Percentiles rank a stretch among this genome's conserved stretches.
phyloP scores from a whole-genome alignment of 768 basidiomycete species.

The Coprinellus micaceus region DNA sequence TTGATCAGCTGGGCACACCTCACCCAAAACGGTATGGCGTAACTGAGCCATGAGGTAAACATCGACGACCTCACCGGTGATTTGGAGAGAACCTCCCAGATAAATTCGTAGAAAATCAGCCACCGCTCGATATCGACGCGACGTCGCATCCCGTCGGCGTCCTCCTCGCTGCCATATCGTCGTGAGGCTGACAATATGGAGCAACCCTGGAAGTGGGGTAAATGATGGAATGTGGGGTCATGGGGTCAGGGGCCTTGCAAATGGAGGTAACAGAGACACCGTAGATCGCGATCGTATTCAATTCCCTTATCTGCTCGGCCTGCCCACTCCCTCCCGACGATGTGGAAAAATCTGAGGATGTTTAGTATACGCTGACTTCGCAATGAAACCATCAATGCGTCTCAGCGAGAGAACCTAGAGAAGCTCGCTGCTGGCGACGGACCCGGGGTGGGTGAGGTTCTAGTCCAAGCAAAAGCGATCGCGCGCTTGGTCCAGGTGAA shows the following conservation, averaged over 20 bases:
- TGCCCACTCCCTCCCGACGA: background rate
- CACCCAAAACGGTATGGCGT: background rate
- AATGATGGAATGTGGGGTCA: background rate
- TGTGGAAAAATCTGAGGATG: background rate
- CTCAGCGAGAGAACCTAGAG: background rate
- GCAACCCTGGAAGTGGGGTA: constrained; percentile 5
- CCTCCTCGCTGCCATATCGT: too few relatives aligned
- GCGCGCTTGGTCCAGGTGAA: background rate
- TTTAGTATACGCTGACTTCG: background rate
- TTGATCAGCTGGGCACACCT: background rate
- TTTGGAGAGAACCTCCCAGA: too few relatives aligned
- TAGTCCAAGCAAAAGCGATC: too few relatives aligned
- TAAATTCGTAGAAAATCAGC: too few relatives aligned
- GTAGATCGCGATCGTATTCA: constrained; percentile 1
- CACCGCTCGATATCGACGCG: too few relatives aligned
- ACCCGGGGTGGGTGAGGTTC: background rate
- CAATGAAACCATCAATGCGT: background rate
- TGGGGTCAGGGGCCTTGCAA: background rate
- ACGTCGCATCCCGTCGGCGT: too few relatives aligned
- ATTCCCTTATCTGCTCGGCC: background rate
- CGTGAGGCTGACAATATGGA: background rate
- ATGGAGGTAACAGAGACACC: background rate
- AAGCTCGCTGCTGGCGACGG: background rate
- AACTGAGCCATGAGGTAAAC: background rate
- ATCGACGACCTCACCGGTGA: too few relatives aligned